Conservation (phyloP, 345 rosid genomes). For the Salix purpurea region DNA sequence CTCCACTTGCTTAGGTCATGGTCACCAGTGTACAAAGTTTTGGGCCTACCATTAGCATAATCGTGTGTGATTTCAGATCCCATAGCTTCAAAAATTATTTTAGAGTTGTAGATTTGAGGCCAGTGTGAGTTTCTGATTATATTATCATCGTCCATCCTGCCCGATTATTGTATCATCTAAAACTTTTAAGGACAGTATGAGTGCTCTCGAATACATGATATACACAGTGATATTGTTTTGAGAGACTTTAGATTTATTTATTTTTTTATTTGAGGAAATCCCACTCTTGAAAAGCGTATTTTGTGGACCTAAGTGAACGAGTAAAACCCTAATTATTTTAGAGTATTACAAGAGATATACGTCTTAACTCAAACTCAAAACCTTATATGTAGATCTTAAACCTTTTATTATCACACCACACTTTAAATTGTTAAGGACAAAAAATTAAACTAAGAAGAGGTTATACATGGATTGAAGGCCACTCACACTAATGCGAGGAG, state of each 20-base stretch:
- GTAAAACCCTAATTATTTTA: too few relatives aligned
- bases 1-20: conserved; percentile 11
- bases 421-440: too few relatives aligned
- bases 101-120: not conserved
- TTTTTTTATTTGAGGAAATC: too few relatives aligned
- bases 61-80: not conserved
- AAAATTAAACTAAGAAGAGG: too few relatives aligned
- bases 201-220: not conserved
- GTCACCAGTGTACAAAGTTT: conserved; percentile 7
- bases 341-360: fast-evolving
- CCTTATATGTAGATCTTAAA: fast-evolving
- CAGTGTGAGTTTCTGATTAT: not conserved
- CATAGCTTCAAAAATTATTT: not conserved
- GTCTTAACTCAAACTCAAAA: too few relatives aligned
- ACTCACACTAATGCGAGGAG: too few relatives aligned
- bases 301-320: fast-evolving
- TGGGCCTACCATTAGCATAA: conserved; percentile 11
- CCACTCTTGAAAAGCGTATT: too few relatives aligned
- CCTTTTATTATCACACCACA: fast-evolving
- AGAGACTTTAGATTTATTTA: not conserved
- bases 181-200: not conserved
- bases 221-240: not conserved
- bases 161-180: not conserved
- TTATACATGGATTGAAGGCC: too few relatives aligned
- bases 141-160: not conserved